Evolutionary conservation across 345 rosid genomes (phyloP).

Genomic region (Lagerstroemia speciosa): DNA sequence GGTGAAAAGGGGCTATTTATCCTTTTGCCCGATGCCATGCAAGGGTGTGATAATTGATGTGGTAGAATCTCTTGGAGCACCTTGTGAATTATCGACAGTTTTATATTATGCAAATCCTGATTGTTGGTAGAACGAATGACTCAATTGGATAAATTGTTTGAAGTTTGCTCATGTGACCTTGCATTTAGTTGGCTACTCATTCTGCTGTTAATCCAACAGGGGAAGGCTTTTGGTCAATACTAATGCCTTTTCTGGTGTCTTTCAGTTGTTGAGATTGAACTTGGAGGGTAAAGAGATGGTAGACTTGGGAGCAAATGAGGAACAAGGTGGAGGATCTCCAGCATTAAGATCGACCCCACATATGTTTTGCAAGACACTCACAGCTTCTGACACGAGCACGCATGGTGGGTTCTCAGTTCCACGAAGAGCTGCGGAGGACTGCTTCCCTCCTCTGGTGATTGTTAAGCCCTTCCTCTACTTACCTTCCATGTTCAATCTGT

Average conservation of each 20-base stretch:
- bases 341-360: conserved; percentile 57
- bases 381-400: conserved; percentile 91
- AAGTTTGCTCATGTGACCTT: background rate
- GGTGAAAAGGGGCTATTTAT: background rate
- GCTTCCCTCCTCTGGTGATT: conserved; percentile 70
- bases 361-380: conserved; percentile 84
- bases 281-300: conserved; percentile 40
- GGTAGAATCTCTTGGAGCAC: background rate
- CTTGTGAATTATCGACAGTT: background rate
- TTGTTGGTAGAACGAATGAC: background rate
- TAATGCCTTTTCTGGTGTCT: conserved; percentile 12
- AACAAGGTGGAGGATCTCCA: conserved; percentile 42
- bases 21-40: background rate
- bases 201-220: background rate
- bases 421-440: conserved; percentile 86
- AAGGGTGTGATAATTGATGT: background rate
- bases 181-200: too few relatives aligned
- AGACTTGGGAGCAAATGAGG: conserved; percentile 44
- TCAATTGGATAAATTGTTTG: background rate
- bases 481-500: background rate
- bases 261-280: conserved; percentile 43
- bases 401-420: conserved; percentile 96
- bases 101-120: background rate
- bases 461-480: conserved; percentile 2
- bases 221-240: background rate